Evolutionary conservation across 176 grass and related monocot genomes (phyloP).

Genomic region (Oryza australiensis): DNA sequence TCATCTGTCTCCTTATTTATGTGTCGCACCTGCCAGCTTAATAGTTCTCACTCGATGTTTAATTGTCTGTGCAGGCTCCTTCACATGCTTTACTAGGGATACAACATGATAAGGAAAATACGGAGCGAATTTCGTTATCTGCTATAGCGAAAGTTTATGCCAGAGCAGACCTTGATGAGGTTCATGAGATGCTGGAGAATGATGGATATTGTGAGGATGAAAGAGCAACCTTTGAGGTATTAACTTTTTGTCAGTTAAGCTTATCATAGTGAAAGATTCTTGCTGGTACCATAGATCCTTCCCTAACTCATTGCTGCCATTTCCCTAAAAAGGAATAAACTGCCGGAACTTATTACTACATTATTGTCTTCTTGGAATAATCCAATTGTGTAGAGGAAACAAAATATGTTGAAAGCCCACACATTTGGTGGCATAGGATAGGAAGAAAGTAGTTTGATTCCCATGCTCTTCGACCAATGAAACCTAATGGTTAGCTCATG

Average conservation of each 20-base stretch:
- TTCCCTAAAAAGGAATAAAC: background rate
- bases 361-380: background rate
- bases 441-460: conserved; percentile 9
- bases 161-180: conserved; percentile 49
- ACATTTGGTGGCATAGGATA: background rate
- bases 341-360: background rate
- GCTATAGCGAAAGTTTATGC: conserved; percentile 66
- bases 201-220: conserved; percentile 72
- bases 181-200: conserved; percentile 63
- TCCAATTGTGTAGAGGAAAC: background rate
- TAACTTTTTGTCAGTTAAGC: conserved; percentile 2
- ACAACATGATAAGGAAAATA: conserved; percentile 24
- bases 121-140: conserved; percentile 48
- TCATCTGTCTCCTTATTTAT: background rate
- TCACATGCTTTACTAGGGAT: conserved; percentile 64
- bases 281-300: conserved; percentile 1
- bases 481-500: background rate
- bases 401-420: background rate
- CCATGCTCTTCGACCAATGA: background rate
- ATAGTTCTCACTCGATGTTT: conserved; percentile 30
- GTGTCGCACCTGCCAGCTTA: background rate
- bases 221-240: conserved; percentile 55
- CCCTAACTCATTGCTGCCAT: background rate
- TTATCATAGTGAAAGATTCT: background rate
- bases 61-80: conserved; percentile 49